These are phyloP conservation scores for Boletus sp. DNA, from an alignment of 768 basidiomycete species.

Conservation along the genomic window DNA sequence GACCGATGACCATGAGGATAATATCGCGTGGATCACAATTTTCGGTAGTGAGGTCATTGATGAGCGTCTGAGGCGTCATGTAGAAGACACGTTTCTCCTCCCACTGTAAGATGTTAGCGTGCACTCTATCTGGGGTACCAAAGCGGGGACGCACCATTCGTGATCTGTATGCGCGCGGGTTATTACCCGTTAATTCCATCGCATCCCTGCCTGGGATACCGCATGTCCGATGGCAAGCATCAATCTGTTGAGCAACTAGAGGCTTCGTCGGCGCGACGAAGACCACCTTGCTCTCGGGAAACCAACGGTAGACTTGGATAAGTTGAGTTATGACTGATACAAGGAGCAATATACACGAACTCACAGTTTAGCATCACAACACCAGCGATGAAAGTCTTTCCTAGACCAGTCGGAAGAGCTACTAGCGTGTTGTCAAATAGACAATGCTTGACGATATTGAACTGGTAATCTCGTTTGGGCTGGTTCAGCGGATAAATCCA, in stretches of 20 bases:
- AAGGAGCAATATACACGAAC: conserved; percentile 14
- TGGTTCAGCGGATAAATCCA: conserved; percentile 93
- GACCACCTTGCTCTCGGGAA: conserved; percentile 85
- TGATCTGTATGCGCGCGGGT: conserved; percentile 49
- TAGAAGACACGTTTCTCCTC: conserved; percentile 83
- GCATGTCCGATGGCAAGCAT: conserved; percentile 89
- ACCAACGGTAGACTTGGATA: conserved; percentile 84
- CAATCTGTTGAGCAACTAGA: conserved; percentile 91
- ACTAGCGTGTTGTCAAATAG: conserved; percentile 94
- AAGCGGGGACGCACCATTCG: conserved; percentile 50
- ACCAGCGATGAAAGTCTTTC: conserved; percentile 98
- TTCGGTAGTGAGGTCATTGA: conserved; percentile 77
- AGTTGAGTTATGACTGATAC: conserved; percentile 3
- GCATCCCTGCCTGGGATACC: conserved; percentile 90
- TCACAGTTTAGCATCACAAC: conserved; percentile 94
- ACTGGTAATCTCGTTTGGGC: conserved; percentile 90
- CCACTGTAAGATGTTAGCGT: conserved; percentile 51
- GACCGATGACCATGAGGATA: conserved; percentile 85
- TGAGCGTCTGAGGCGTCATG: conserved; percentile 93
- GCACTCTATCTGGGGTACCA: neutral
- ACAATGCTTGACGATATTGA: conserved; percentile 82
- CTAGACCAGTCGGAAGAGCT: conserved; percentile 91
- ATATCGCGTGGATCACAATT: conserved; percentile 79
- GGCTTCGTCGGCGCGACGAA: conserved; percentile 98
- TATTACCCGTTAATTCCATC: conserved; percentile 82